These are phyloP conservation scores for Elsinoe perseae DNA, from an alignment of 2,329 filamentous ascomycete species.

Conservation along the genomic window DNA sequence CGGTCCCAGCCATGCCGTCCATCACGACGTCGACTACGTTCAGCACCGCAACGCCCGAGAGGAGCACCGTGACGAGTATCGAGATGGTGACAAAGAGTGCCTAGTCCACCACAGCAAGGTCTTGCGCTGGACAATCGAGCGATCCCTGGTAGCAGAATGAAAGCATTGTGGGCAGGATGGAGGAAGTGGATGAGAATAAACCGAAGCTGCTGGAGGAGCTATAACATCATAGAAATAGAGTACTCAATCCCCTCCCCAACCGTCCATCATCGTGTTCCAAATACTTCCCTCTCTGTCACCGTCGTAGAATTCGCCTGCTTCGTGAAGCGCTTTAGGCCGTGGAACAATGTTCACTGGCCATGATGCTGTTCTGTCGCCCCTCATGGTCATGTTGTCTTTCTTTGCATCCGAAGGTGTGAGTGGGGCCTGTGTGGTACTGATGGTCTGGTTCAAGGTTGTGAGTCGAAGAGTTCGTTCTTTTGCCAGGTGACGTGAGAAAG, in stretches of 20 bases:
- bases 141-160: too few species aligned
- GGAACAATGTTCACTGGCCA: neutral
- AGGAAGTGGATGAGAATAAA: too few species aligned
- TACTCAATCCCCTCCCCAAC: neutral
- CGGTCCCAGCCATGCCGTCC: slow-evolving; percentile 7
- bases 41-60: slow-evolving; percentile 3
- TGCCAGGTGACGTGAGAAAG: neutral
- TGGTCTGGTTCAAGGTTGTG: neutral
- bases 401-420: too few species aligned
- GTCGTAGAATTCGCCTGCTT: slow-evolving; percentile 11
- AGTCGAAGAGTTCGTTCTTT: neutral
- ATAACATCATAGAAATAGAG: too few species aligned
- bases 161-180: too few species aligned
- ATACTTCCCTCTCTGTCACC: slow-evolving; percentile 7
- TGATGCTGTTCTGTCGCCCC: too few species aligned
- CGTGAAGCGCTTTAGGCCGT: neutral
- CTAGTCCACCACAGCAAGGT: neutral
- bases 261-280: slow-evolving; percentile 6
- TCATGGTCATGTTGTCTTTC: too few species aligned
- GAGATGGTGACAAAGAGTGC: slow-evolving; percentile 9
- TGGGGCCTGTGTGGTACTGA: too few species aligned
- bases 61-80: slow-evolving; percentile 13
- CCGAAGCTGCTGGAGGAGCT: too few species aligned
- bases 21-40: slow-evolving; percentile 17
- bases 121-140: too few species aligned